Conservation (phyloP, 1,139 yeast genomes). For the Yamadazyma mexicana region DNA sequence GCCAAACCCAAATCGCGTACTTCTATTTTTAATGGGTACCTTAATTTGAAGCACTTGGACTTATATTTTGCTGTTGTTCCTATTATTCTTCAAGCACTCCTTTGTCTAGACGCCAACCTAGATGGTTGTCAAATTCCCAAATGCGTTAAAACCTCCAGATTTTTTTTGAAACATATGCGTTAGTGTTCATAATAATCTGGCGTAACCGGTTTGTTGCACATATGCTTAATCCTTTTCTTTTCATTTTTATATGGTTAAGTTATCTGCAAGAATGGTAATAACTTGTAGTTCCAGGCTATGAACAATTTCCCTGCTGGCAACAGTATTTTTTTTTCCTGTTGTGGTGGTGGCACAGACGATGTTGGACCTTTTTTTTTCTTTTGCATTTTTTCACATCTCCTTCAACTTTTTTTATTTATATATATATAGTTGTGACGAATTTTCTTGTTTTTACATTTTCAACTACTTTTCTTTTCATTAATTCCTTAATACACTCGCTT, state of each 20-base stretch:
- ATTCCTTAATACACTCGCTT: background rate
- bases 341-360: too few relatives aligned
- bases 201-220: constrained; percentile 1
- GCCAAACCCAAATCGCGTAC: constrained; percentile 1
- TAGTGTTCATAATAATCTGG: background rate
- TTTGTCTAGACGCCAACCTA: background rate
- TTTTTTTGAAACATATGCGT: background rate
- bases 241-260: too few relatives aligned
- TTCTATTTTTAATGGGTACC: constrained; percentile 2
- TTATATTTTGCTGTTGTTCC: background rate
- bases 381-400: too few relatives aligned
- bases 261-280: too few relatives aligned
- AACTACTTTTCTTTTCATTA: background rate
- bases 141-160: background rate
- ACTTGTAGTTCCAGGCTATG: too few relatives aligned
- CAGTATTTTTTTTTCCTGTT: too few relatives aligned
- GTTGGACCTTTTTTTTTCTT: too few relatives aligned
- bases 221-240: too few relatives aligned
- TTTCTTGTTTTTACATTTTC: constrained; percentile 2
- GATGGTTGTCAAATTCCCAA: background rate
- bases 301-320: too few relatives aligned
- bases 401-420: background rate
- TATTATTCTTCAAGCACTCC: background rate
- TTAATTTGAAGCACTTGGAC: constrained; percentile 5
- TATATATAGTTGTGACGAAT: background rate